Evolutionary conservation across 2,329 filamentous ascomycete species (phyloP).

Genomic region (Colletotrichum lentis): DNA sequence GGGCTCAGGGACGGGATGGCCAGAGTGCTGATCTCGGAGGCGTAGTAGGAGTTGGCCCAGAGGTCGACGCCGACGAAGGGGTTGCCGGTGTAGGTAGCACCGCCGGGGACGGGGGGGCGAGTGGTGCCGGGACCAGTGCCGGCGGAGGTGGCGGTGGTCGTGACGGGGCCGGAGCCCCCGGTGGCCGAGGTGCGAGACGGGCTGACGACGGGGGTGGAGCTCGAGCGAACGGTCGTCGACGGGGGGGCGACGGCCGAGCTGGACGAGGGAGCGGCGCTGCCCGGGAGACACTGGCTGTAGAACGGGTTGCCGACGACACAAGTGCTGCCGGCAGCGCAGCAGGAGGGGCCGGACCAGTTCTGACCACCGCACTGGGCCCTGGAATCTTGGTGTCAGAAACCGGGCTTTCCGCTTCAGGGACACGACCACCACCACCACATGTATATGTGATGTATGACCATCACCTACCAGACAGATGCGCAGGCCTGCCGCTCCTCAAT

Average conservation of each 20-base stretch:
- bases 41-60: constrained; percentile 65
- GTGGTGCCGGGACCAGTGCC: constrained; percentile 35
- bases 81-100: constrained; percentile 61
- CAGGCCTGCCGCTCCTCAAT: constrained; percentile 54
- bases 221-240: constrained; percentile 30
- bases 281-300: constrained; percentile 51
- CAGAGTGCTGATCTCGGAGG: constrained; percentile 60
- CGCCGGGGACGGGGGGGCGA: constrained; percentile 46
- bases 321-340: constrained; percentile 52
- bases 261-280: constrained; percentile 38
- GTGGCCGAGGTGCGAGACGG: constrained; percentile 53
- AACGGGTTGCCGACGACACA: constrained; percentile 50
- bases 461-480: constrained; percentile 46
- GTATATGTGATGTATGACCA: neutral
- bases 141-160: constrained; percentile 39
- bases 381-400: constrained; percentile 15
- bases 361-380: constrained; percentile 56
- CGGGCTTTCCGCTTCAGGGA: no score
- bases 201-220: constrained; percentile 40
- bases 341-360: constrained; percentile 55
- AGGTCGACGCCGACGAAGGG: constrained; percentile 59
- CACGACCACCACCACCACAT: no score
- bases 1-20: constrained; percentile 70
- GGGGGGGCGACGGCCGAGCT: constrained; percentile 29
- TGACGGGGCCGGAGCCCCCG: constrained; percentile 21